Conservation (phyloP, 495 filamentous ascomycete species). For the Penicillium roqueforti region DNA sequence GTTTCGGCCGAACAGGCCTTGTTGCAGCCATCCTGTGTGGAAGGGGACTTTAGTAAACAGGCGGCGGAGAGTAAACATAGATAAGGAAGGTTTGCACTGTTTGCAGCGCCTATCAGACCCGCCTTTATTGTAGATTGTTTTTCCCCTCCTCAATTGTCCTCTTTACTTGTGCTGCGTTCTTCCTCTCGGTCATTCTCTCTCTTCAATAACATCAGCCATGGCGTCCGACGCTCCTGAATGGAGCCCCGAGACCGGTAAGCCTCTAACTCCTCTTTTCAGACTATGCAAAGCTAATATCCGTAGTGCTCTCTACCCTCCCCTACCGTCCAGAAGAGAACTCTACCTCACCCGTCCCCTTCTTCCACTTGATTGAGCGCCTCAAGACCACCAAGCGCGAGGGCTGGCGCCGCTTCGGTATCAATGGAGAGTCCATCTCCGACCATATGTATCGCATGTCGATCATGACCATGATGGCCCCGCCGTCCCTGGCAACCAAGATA, state of each 20-base stretch:
- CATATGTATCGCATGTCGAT: slow-evolving; percentile 99
- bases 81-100: slow-evolving; percentile 35
- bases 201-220: slow-evolving; percentile 21
- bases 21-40: slow-evolving; percentile 31
- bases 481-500: slow-evolving; percentile 60
- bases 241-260: slow-evolving; percentile 22
- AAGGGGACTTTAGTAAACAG: slow-evolving; percentile 16
- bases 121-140: slow-evolving; percentile 1
- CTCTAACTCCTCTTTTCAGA: not conserved
- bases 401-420: slow-evolving; percentile 83
- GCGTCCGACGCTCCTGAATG: slow-evolving; percentile 16
- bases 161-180: slow-evolving; percentile 2
- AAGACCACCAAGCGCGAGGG: slow-evolving; percentile 96
- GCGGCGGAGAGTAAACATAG: slow-evolving; percentile 19
- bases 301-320: slow-evolving; percentile 47
- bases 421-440: slow-evolving; percentile 83
- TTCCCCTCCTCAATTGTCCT: slow-evolving; percentile 10
- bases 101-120: slow-evolving; percentile 19
- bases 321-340: slow-evolving; percentile 55
- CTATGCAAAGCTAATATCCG: slow-evolving; percentile 2
- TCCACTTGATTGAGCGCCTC: slow-evolving; percentile 85
- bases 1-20: slow-evolving; percentile 31
- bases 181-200: slow-evolving; percentile 14
- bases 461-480: slow-evolving; percentile 89
- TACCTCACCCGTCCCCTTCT: slow-evolving; percentile 78